Base-by-base conservation (phyloP, 2,329 filamentous ascomycete species). In the Nemania abortiva region DNA sequence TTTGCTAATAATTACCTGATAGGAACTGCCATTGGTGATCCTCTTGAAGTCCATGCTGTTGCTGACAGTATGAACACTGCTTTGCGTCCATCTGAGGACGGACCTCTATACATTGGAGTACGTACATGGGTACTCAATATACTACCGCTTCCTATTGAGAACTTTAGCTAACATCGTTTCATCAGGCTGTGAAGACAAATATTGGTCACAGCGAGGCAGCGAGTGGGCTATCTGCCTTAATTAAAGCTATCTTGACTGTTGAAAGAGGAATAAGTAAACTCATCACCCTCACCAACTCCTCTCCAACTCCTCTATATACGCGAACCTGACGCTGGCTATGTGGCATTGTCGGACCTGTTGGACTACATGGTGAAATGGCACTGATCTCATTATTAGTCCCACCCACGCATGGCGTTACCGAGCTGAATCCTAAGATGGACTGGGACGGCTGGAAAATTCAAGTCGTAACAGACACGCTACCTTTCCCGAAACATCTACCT, bases 151-250 rank as follows among this genome's bases (percentile, higher is more conserved):
- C n/a, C n/a, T n/a, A n/a, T n/a, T n/a, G n/a, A n/a, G n/a, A n/a
- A n/a, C n/a, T n/a, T n/a, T n/a, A n/a, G n/a, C n/a, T n/a, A n/a
- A n/a, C n/a, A n/a, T n/a, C n/a, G n/a, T n/a, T n/a, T n/a, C n/a
- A n/a, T n/a, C n/a, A n/a, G n/a, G n/a, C 63, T 0, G 50, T 60
- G 2, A 74, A 74, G 22, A n/a, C 71, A 0, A 70, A 67, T n/a
- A 11, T 75, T 1, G 73, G 73, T 0, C 73, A 73, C 24, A 71
- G 66, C 11, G 73, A 75, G 49, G 69, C 49, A 0, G 63, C 70
- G 0, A 72, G 70, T 11, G 71, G 71, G 10, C 31, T 73, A 0
- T 55, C 76, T 7, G 47, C 34, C 0, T 27, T 75, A 3, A 65
- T 75, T 2, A 75, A 74, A 47, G 64, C 67, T 2, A 15, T 52